Conservation (phyloP, 495 filamentous ascomycete genomes). For the Aspergillus avenaceus region DNA sequence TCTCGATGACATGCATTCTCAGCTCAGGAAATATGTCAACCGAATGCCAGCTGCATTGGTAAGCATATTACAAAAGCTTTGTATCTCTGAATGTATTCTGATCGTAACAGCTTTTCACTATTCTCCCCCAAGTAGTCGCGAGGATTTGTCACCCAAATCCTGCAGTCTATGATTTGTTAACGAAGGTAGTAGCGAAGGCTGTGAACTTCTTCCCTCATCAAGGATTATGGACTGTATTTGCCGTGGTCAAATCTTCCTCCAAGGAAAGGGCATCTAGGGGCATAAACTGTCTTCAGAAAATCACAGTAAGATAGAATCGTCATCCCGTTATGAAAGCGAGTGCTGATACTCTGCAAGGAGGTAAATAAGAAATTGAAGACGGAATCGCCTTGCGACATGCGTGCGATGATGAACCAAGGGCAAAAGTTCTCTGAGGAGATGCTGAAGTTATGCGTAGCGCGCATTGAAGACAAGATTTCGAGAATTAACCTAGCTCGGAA, state of each 20-base stretch:
- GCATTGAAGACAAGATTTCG: constrained; percentile 62
- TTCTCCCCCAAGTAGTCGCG: constrained; percentile 86
- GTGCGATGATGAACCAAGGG: constrained; percentile 65
- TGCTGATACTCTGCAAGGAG: constrained; percentile 31
- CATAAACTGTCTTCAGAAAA: constrained; percentile 45
- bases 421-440: constrained; percentile 83
- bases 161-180: constrained; percentile 69
- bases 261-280: constrained; percentile 47
- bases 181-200: constrained; percentile 76
- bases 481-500: constrained; percentile 69
- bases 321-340: not conserved
- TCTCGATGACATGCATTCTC: constrained; percentile 65
- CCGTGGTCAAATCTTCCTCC: constrained; percentile 62
- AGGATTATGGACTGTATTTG: constrained; percentile 87
- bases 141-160: constrained; percentile 81
- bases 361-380: constrained; percentile 38
- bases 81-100: constrained; percentile 8
- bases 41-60: constrained; percentile 76
- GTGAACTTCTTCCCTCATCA: constrained; percentile 79
- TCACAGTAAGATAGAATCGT: constrained; percentile 24
- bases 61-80: constrained; percentile 1
- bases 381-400: constrained; percentile 54
- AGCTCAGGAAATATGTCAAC: constrained; percentile 68
- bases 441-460: constrained; percentile 71
- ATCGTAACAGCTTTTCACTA: constrained; percentile 68